These are phyloP conservation scores for Lycium ferocissimum DNA, from an alignment of 257 asterid species.

Conservation along the genomic window DNA sequence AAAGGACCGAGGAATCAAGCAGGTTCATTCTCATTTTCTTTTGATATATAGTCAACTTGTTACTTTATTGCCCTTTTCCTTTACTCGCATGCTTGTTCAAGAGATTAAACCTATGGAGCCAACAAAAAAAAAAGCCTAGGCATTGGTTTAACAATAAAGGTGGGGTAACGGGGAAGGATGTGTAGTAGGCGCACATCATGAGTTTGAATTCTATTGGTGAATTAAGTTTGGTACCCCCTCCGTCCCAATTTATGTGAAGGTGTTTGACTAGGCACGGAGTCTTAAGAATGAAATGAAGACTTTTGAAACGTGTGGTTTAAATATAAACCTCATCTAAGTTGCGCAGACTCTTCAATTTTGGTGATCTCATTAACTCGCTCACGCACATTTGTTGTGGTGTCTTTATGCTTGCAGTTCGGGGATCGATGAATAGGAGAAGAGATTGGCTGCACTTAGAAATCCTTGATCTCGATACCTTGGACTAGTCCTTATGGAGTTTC, in stretches of 20 bases:
- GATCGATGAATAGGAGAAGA: slow-evolving; percentile 69
- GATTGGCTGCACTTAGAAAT: slow-evolving; percentile 81
- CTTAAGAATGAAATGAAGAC: no score
- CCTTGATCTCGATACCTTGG: slow-evolving; percentile 38
- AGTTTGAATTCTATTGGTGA: neutral
- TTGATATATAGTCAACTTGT: neutral
- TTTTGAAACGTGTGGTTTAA: no score
- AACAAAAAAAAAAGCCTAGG: neutral
- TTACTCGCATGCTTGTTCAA: neutral
- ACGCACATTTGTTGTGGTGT: neutral
- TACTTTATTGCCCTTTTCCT: neutral
- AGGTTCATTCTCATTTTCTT: slow-evolving; percentile 47
- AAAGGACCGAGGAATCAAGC: slow-evolving; percentile 63
- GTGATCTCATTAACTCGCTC: neutral
- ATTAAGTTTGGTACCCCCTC: neutral
- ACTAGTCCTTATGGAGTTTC: neutral
- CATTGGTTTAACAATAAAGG: neutral
- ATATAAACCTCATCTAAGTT: no score
- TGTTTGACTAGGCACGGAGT: no score
- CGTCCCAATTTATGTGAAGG: no score
- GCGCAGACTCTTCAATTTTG: no score
- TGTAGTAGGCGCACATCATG: neutral
- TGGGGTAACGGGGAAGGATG: neutral
- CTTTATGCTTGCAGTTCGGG: slow-evolving; percentile 50
- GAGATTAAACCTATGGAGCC: neutral